Base-by-base conservation (phyloP, 2,329 filamentous ascomycete genomes). In the Penicillium psychrosexuale region DNA sequence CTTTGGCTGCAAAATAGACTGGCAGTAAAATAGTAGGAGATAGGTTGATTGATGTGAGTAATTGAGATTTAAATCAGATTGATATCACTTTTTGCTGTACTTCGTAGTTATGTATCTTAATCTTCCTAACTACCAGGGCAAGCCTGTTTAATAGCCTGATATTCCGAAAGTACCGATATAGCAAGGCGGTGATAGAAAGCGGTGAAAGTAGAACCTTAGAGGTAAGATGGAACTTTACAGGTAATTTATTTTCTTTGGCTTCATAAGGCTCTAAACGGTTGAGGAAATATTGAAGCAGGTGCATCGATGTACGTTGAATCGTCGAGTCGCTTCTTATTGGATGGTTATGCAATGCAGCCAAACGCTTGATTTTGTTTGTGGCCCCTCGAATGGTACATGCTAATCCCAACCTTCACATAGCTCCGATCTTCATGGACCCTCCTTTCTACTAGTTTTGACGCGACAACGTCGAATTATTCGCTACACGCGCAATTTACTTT, bases 321-420 rank as follows among this genome's bases (percentile, higher is more conserved):
- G 7, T 28, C 13, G n/a, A 28, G 19, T 13, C 8, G 27, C 50
- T 60, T 60, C 55, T 58, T 57, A 57, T 62, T 61, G 61, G 59
- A 43, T 43, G 28, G 28, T 50, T 34, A 43, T 12, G 30, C 47
- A 50, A 50, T 34, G 37, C 37, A 27, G 28, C 11, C n/a, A 44
- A 24, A 44, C 27, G 30, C 47, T 50, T 44, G 15, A 17, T 27
- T 50, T 36, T 48, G 51, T 40, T 53, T 53, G 51, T 53, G 19
- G 19, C 44, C 37, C 43, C 28, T 39, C 45, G 37, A 42, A 48
- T 30, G 36, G 17, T 48, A 40, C 30, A 27, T 50, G 37, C 47
- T 50, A 53, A 40, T 42, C 30, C 24, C 33, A 37, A 46, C 24
- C 31, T 46, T 45, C 30, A n/a, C 12, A 42, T 40, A 53, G 51